phyloP scores from a whole-genome alignment of 2,329 filamentous ascomycete genomes.

The Alternaria novae-zelandiae region DNA sequence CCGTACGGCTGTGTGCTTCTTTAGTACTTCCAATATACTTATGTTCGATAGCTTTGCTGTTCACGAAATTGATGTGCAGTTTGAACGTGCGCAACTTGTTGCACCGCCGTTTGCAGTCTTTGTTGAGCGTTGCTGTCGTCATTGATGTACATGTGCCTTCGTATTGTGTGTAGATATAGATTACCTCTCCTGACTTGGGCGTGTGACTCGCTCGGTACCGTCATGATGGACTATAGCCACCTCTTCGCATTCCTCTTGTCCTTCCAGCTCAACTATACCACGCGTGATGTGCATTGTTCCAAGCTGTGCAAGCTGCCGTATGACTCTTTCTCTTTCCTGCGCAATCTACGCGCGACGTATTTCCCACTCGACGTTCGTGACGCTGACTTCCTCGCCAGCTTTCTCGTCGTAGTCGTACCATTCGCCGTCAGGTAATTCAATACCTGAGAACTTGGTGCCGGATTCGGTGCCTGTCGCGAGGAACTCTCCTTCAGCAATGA shows the following conservation, averaged over 20 bases:
- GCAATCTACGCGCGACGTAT: conserved; percentile 69
- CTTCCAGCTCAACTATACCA: background rate
- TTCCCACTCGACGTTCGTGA: conserved; percentile 88
- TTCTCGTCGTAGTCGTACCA: conserved; percentile 99
- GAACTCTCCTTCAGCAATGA: conserved; percentile 94
- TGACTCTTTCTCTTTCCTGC: background rate
- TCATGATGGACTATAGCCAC: background rate
- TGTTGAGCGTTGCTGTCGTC: background rate
- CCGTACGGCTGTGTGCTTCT: background rate
- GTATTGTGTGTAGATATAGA: background rate
- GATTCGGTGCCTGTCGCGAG: conserved; percentile 82
- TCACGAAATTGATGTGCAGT: background rate
- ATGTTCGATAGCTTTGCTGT: background rate
- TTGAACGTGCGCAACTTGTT: background rate
- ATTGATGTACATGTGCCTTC: background rate
- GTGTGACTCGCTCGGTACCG: background rate
- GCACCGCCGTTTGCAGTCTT: background rate
- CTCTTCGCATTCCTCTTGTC: background rate
- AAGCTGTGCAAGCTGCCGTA: too few species aligned
- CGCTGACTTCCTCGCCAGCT: conserved; percentile 86
- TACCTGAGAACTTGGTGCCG: conserved; percentile 77
- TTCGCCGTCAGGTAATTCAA: conserved; percentile 87
- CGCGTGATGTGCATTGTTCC: background rate
- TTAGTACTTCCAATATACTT: background rate
- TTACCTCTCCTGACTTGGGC: background rate